A percentile compares a stretch with the other conserved stretches of the same genome.
Evolutionary conservation across 306 rosid species (phyloP).

Genomic region (Gastrolobium bilobum): DNA sequence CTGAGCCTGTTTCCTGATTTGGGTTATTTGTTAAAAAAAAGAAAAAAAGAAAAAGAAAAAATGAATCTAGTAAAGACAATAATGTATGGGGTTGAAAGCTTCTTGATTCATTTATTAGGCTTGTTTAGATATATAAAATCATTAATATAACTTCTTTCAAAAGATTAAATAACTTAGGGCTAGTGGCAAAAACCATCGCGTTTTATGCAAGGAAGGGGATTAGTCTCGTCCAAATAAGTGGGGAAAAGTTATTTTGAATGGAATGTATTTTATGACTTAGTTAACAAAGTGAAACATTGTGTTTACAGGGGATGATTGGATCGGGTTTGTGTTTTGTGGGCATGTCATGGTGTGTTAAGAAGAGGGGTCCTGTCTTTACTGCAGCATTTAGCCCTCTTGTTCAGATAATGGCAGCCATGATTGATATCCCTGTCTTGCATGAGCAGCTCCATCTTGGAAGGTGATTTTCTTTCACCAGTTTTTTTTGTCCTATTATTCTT

Average conservation of each 20-base stretch:
- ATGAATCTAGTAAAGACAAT: conserved; percentile 13
- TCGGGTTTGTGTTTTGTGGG: conserved; percentile 90
- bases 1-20: conserved; percentile 31
- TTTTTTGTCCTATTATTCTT: neutral
- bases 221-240: no score
- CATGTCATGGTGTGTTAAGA: conserved; percentile 97
- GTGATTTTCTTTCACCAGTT: neutral
- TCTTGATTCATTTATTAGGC: no score
- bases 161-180: no score
- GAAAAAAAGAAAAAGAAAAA: neutral
- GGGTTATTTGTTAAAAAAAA: neutral
- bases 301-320: conserved; percentile 81
- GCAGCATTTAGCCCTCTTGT: conserved; percentile 94
- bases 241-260: neutral
- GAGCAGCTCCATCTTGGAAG: conserved; percentile 84
- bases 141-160: no score
- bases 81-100: no score
- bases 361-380: conserved; percentile 93
- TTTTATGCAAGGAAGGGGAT: no score
- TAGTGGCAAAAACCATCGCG: no score
- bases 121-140: no score
- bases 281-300: conserved; percentile 40
- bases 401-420: conserved; percentile 84
- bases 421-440: conserved; percentile 82
- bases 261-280: conserved; percentile 2